Base-by-base conservation (phyloP, 148 eudicot genomes). In the Vaccinium corymbosum region DNA sequence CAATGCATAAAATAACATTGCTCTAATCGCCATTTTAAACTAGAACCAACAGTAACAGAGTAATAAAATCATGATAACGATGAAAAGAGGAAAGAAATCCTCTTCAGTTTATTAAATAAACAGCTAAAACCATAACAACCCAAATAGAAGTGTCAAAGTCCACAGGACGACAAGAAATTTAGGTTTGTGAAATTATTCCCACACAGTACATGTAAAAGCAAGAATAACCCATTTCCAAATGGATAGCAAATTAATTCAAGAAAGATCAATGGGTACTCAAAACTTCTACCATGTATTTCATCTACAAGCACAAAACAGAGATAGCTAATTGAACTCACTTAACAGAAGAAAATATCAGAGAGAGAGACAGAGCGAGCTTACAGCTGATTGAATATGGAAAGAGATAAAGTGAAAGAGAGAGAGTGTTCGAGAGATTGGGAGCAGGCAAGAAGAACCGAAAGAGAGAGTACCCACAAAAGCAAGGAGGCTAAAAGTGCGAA, bases 11-110 rank as follows among this genome's bases (percentile, higher is more conserved):
- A 50, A 68, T 22, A 27, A 27, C 4, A 4, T 16, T 35, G 6
- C 64, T 27, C 81, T 29, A 22, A 25, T 32, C 8, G 19, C 81
- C 80, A 79, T 56, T 35, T 79, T 35, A 32, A 79, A 56, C 81
- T 29, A 79, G 16, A 29, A 56, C 4, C 42, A 64, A 8, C 29
- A 0, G 6, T 29, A 66, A 68, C 10, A 66, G 9, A 50, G 61
- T 20, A 57, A 59, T 14, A 79, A 79, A 27, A 6, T 27, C 62
- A 55, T 53, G 49, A 32, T 55, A 27, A 56, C 13, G 11, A 66
- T 9, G 42, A 15, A 79, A 32, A 35, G 32, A 15, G 56, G 61
- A 35, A 4, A 42, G 6, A 42, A 42, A 4, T 42, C 46, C 46
- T 42, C 9, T 13, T 76, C 56, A 76, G 4, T 15, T 49, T 46